These are phyloP conservation scores for Paratinospora sagittata DNA, from an alignment of 164 flowering plant species.

Conservation along the genomic window DNA sequence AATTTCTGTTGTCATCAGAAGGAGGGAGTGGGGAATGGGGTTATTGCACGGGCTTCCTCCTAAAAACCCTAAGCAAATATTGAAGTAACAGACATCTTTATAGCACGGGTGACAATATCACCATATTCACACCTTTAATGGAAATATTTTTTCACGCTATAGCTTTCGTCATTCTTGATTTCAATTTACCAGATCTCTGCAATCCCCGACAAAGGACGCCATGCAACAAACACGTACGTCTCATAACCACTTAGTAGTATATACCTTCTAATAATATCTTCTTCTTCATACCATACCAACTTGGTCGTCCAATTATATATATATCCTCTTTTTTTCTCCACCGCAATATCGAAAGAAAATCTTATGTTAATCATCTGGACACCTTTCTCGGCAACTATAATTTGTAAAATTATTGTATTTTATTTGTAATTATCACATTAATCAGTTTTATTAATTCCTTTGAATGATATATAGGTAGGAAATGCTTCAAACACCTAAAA, in stretches of 20 bases:
- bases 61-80: slow-evolving; percentile 7
- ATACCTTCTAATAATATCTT: background rate
- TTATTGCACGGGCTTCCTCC: too few relatives aligned
- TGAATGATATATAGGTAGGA: too few relatives aligned
- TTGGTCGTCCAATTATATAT: background rate
- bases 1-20: slow-evolving; percentile 3
- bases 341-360: too few relatives aligned
- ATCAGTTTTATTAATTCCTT: too few relatives aligned
- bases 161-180: slow-evolving; percentile 39
- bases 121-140: slow-evolving; percentile 26
- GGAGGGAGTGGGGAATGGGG: background rate
- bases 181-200: slow-evolving; percentile 2
- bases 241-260: background rate
- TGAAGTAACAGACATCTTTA: slow-evolving; percentile 40
- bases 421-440: too few relatives aligned
- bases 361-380: too few relatives aligned
- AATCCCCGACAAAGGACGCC: slow-evolving; percentile 23
- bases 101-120: slow-evolving; percentile 17
- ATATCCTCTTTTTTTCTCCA: background rate
- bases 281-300: background rate
- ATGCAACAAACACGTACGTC: slow-evolving; percentile 21
- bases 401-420: too few relatives aligned
- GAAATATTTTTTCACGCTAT: slow-evolving; percentile 22
- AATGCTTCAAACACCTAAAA: background rate
- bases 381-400: too few relatives aligned